Evolutionary conservation across 2,329 filamentous ascomycete genomes (phyloP).

Genomic region (Metarhizium robertsii): DNA sequence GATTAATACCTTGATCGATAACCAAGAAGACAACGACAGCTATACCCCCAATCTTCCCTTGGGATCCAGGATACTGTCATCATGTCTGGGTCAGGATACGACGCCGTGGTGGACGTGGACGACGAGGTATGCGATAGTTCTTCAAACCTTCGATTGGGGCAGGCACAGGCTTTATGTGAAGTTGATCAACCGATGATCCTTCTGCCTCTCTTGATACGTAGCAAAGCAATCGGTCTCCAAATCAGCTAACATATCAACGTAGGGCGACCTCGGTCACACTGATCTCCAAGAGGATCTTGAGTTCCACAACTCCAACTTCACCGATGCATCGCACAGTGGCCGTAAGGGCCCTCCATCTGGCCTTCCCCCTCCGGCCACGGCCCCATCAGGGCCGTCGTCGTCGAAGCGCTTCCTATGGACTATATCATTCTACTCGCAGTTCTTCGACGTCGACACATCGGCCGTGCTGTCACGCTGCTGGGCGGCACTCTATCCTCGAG

Average conservation of each 20-base stretch:
- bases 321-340: slow-evolving; percentile 42
- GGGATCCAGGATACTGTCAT: slow-evolving; percentile 16
- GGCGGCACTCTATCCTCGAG: slow-evolving; percentile 80
- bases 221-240: background rate
- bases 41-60: background rate
- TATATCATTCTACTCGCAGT: slow-evolving; percentile 89
- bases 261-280: slow-evolving; percentile 97
- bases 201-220: background rate
- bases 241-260: slow-evolving; percentile 3
- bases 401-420: slow-evolving; percentile 89
- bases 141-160: background rate
- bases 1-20: background rate
- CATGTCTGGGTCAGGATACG: slow-evolving; percentile 84
- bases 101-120: slow-evolving; percentile 96
- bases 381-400: slow-evolving; percentile 29
- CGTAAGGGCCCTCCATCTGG: slow-evolving; percentile 40
- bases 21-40: background rate
- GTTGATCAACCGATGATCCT: background rate
- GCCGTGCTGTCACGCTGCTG: slow-evolving; percentile 81
- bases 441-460: slow-evolving; percentile 95
- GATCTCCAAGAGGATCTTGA: slow-evolving; percentile 98
- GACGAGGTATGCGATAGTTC: slow-evolving; percentile 57
- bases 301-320: slow-evolving; percentile 91
- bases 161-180: background rate
- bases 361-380: slow-evolving; percentile 49